These are phyloP conservation scores for Fraxinus dipetala DNA, from an alignment of 305 asterid genomes.

Conservation along the genomic window DNA sequence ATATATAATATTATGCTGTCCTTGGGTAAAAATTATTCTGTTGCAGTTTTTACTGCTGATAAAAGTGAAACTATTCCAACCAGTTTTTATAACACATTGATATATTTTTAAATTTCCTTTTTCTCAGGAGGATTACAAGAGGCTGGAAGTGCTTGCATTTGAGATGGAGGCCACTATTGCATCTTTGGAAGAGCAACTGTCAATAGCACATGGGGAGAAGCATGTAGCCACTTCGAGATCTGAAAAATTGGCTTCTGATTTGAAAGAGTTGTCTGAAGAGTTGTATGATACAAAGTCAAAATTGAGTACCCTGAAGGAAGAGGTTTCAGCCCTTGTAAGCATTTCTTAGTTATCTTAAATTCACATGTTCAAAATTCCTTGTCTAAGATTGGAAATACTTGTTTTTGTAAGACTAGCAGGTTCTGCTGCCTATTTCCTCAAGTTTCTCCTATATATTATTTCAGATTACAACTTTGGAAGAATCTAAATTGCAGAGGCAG, in stretches of 20 bases:
- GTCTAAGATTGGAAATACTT: neutral
- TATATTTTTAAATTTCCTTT: constrained; percentile 11
- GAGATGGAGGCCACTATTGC: constrained; percentile 88
- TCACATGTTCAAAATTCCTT: constrained; percentile 14
- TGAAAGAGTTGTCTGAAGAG: constrained; percentile 52
- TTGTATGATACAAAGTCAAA: constrained; percentile 53
- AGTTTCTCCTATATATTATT: constrained; percentile 28
- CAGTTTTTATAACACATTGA: neutral
- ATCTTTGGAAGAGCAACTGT: constrained; percentile 69
- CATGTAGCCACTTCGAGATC: constrained; percentile 58
- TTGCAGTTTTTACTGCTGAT: neutral
- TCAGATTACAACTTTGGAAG: constrained; percentile 64
- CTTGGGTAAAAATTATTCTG: neutral
- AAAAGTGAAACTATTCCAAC: neutral
- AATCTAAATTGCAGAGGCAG: constrained; percentile 40
- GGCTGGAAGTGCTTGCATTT: constrained; percentile 83
- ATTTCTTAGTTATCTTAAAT: constrained; percentile 20
- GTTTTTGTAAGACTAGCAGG: constrained; percentile 12
- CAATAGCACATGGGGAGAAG: constrained; percentile 46
- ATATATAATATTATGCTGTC: neutral
- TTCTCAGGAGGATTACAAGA: constrained; percentile 72
- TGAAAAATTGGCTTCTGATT: constrained; percentile 63
- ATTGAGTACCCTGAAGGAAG: constrained; percentile 52
- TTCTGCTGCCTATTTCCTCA: constrained; percentile 15
- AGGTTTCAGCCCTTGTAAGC: constrained; percentile 69